Evolutionary conservation across 192 early-diverging fungal genomes (phyloP), one percentile per base, ranked within the genome.

Genomic region (Phycomyces blakesleeanus): DNA sequence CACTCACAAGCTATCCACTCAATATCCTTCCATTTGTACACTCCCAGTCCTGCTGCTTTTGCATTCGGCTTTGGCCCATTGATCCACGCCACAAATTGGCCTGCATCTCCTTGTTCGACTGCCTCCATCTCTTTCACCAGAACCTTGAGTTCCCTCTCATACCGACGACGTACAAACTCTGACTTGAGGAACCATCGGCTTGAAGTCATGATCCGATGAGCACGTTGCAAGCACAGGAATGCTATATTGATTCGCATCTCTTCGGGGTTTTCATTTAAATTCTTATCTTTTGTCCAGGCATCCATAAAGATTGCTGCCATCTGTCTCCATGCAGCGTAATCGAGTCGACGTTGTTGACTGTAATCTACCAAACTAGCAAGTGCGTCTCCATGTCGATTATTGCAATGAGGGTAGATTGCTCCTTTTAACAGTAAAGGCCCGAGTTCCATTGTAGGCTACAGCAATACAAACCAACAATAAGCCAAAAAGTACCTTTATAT

Each of bases 1-100:
- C 71, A 73, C 22, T 73, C 71, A 12, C 38, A n/a, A 40, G 37
- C 44, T 7, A 66, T 67, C 71, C 71, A 73, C 9, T 55, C 40
- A 10, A 73, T 59, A 29, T 67, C 71, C 1, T 63, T 55, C 71
- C 71, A 73, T 1, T 58, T n/a, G 40, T 63, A 73, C 9, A 20
- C 5, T 5, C 57, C 59, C 44, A 73, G 51, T 0, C 53, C 59
- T 22, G 3, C n/a, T 5, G 22, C n/a, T 38, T 38, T 14, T n/a
- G 5, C 1, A 38, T 63, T 51, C 2, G 25, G 10, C 20, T 39
- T 34, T 16, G 29, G 2, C 12, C 59, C 12, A 55, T n/a, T n/a
- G n/a, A 73, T 73, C 60, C 60, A 63, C 0, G 34, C 41, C 22
- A 61, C 22, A 50, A 67, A 73, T 1, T 11, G 10, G 1, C 41